Evolutionary conservation across 2,329 filamentous ascomycete species (phyloP), one percentile per base, ranked within the genome.

Genomic region (Aspergillus uvarum): DNA sequence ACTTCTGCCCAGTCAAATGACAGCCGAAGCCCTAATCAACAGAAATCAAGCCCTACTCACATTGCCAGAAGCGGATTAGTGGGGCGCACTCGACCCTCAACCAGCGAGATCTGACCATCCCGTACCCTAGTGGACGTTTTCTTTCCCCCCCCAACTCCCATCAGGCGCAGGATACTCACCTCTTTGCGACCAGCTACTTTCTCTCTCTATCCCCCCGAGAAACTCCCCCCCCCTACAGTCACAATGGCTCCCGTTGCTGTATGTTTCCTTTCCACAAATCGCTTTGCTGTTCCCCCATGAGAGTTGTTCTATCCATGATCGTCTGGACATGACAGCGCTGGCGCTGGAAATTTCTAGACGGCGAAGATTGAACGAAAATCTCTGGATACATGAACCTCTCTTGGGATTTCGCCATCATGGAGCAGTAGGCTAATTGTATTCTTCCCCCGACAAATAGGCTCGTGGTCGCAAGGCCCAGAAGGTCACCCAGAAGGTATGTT

Each of bases 381-480:
- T 7, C n/a, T 10, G 52, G 52, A 35, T 42, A 31, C 22, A 50
- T 47, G 53, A 31, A 56, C 55, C 26, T 48, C 38, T 42, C 38
- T 19, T 29, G 64, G 70, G 71, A 63, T 67, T 64, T 61, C 72
- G 65, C 70, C 65, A 68, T 66, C 51, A 71, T 71, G 74, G 77
- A 89, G 87, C 93, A 98, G 94, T 96, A 97, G 94, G 95, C 93
- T 97, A 94, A 96, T 86, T 83, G 72, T 71, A 70, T 81, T 80
- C 77, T 79, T 80, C 74, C 74, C 57, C 55, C 56, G 60, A 61
- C 62, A 60, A 66, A 73, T 77, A 80, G 79, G 72, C 77, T 73
- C 76, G 75, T 72, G 73, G 74, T 72, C 74, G 74, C 67, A 78
- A 79, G 76, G 74, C 74, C 71, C 78, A 80, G 70, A 80, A 81